Base-by-base conservation (phyloP, 2,329 filamentous ascomycete species). In the Fusarium miscanthi region DNA sequence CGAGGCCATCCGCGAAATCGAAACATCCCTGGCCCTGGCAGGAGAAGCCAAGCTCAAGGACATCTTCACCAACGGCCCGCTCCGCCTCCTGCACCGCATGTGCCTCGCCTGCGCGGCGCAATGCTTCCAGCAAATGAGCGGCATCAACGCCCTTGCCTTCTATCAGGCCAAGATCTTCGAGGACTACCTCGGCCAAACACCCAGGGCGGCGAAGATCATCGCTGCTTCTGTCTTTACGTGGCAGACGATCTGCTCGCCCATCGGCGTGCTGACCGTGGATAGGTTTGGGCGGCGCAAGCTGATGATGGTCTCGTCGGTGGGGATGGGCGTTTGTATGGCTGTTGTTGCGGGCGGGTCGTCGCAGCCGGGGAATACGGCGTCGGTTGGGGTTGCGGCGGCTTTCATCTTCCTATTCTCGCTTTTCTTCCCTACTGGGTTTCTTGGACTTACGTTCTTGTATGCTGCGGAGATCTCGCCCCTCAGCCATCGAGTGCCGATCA, bases 161-260 rank as follows among this genome's bases (percentile, higher is more conserved):
- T 63, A 59, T 11, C 53, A 63, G 5, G 60, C 60, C 30, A 63
- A 63, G 53, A 59, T 63, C 7, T 63, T 63, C 23, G 42, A 63
- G 4, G 60, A 63, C 43, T 63, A 63, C 4, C 30, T 63, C 1
- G 53, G 37, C 1, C 60, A 63, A n/a, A 63, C 60, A 4, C 53
- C 53, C 0, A 49, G 53, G 3, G 53, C 23, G 6, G 60, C 60
- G 5, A 59, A 63, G 23, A 63, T 59, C 12, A 59, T 63, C 5
- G 60, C 60, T 59, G 60, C 60, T 9, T 63, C 60, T 0, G 60
- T 63, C 0, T 63, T 59, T 3, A 59, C 60, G 2, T 63, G 42
- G 60, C 53, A 63, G 53, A 63, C 53, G 2, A 63, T 63, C 9
- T 63, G 43, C 25, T 63, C 53, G 1, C 60, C 53, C 7, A 63